A percentile compares a stretch with the other conserved stretches of the same genome.
Conservation (phyloP, 1,139 yeast genomes). For the Torulaspora pretoriensis region DNA sequence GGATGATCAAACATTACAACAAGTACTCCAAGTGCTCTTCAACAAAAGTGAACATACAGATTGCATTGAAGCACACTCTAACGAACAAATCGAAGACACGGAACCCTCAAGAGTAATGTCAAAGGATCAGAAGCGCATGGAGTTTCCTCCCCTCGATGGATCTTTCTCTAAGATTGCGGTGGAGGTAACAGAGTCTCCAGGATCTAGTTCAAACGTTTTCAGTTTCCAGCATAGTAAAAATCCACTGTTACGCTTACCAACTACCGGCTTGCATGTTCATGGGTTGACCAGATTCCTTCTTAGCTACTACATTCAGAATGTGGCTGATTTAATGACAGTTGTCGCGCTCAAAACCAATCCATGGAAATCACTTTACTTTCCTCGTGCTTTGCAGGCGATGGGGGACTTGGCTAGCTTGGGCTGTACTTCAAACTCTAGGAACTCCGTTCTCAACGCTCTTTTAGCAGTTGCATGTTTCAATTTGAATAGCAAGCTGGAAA, state of each 20-base stretch:
- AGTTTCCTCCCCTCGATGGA: slow-evolving; percentile 12
- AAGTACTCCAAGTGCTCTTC: slow-evolving; percentile 15
- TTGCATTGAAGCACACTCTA: neutral
- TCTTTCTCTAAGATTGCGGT: slow-evolving; percentile 41
- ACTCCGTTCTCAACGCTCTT: slow-evolving; percentile 73
- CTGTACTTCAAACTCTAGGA: slow-evolving; percentile 67
- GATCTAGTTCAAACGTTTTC: slow-evolving; percentile 23
- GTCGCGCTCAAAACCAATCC: slow-evolving; percentile 78
- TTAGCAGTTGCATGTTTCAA: slow-evolving; percentile 81
- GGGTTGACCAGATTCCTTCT: slow-evolving; percentile 67
- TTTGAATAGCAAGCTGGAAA: slow-evolving; percentile 60
- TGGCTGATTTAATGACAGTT: slow-evolving; percentile 85
- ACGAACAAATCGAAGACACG: neutral
- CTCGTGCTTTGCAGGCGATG: slow-evolving; percentile 68
- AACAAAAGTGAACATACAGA: slow-evolving; percentile 11
- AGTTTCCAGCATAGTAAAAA: slow-evolving; percentile 46
- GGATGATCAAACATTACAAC: slow-evolving; percentile 8
- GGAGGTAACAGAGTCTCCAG: slow-evolving; percentile 24
- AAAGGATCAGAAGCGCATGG: slow-evolving; percentile 14
- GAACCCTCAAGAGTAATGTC: slow-evolving; percentile 1
- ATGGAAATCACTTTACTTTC: slow-evolving; percentile 81
- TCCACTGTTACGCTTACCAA: slow-evolving; percentile 52
- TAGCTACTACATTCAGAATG: slow-evolving; percentile 71
- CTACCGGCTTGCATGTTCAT: slow-evolving; percentile 58
- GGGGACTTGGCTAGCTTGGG: slow-evolving; percentile 80